Base-by-base conservation (phyloP, 768 basidiomycete species). In the Amanita thiersii region DNA sequence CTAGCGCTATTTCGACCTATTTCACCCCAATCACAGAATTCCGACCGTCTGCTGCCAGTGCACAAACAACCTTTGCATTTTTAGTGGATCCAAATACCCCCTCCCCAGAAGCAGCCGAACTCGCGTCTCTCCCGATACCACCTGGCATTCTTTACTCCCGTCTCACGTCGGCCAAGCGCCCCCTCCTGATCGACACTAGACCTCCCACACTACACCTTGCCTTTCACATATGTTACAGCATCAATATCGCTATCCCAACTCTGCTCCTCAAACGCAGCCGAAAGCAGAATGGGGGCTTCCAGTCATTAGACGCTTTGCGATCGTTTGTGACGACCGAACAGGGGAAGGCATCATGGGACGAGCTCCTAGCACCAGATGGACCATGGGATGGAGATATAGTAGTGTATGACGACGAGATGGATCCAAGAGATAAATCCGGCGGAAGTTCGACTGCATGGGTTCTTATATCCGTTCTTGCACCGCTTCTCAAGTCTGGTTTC, bases 161-260 rank as follows among this genome's bases (percentile, higher is more conserved):
- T 37, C 35, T 61, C 42, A 47, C 52, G 61, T 49, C 45, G 54
- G 36, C n/a, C 50, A 28, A 28, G 7, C 46, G 49, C 44, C 53
- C 11, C 50, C 49, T 37, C 45, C 44, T 94, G 45, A 73, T 94
- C 55, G 91, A 96, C 60, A 88, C 86, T 28, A 78, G 91, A 3
- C 78, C 85, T 3, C 68, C 79, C 14, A 67, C 74, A 1, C 66
- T 77, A 7, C 88, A 79, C 62, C 66, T 80, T 25, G 63, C 76
- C 2, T 72, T 69, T 43, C 86, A 80, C 57, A 60, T 96, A 39
- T 56, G 66, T 28, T 65, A 78, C 49, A 85, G 81, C 57, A 73
- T 90, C 46, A 92, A 92, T 60, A 71, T 96, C 36, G 83, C 83
- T 23, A 86, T 96, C 31, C 91, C 92, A 0, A 85, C 87, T 18